These are phyloP conservation scores for Clitocybe nebularis DNA, from an alignment of 1,284 basidiomycete genomes.

Conservation along the genomic window DNA sequence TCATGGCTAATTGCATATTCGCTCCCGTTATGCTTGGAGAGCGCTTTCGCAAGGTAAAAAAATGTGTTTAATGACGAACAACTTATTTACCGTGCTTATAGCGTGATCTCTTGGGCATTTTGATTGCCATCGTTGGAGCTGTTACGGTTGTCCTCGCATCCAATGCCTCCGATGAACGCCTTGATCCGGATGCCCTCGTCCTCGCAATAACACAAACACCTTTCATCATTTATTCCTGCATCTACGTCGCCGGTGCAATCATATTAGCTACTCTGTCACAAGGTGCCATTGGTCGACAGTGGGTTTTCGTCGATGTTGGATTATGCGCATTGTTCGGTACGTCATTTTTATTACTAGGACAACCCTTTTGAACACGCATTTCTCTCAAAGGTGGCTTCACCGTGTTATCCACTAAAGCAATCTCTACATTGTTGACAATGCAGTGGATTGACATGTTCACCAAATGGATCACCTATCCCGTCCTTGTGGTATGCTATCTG, in stretches of 20 bases:
- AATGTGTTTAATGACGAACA: slow-evolving; percentile 5
- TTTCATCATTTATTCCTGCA: slow-evolving; percentile 72
- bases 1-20: slow-evolving; percentile 94
- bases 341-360: slow-evolving; percentile 14
- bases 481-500: slow-evolving; percentile 48
- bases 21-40: slow-evolving; percentile 86
- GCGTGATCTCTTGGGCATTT: slow-evolving; percentile 86
- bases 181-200: slow-evolving; percentile 70
- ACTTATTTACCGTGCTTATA: slow-evolving; percentile 25
- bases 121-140: slow-evolving; percentile 79
- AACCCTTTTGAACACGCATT: slow-evolving; percentile 4
- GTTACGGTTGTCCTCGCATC: slow-evolving; percentile 88
- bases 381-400: slow-evolving; percentile 78
- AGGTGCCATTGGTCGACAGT: slow-evolving; percentile 53
- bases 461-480: slow-evolving; percentile 77
- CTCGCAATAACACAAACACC: slow-evolving; percentile 64
- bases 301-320: slow-evolving; percentile 85
- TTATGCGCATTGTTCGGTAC: slow-evolving; percentile 83
- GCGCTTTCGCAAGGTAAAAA: slow-evolving; percentile 62
- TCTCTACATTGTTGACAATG: slow-evolving; percentile 80
- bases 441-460: slow-evolving; percentile 74
- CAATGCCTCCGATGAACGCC: slow-evolving; percentile 64
- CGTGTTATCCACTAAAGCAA: slow-evolving; percentile 89
- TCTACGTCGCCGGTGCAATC: slow-evolving; percentile 56
- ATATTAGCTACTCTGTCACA: slow-evolving; percentile 64